phyloP scores from a whole-genome alignment of 1,284 basidiomycete genomes.

The Naganishia sp. region DNA sequence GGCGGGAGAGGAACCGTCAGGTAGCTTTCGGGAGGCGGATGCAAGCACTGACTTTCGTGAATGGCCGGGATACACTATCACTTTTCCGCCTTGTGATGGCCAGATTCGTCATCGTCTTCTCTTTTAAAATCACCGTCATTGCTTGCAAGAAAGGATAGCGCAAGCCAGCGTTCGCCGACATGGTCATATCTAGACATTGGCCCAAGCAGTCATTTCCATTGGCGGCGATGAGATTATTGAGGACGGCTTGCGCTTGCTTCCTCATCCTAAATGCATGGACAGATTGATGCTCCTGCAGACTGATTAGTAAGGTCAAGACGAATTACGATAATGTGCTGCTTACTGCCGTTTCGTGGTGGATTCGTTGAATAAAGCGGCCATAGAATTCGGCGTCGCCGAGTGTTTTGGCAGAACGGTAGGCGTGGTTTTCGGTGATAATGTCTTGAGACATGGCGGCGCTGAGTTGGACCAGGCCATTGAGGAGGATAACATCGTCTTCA shows the following conservation, averaged over 20 bases:
- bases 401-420: slow-evolving; percentile 2
- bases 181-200: slow-evolving; percentile 23
- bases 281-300: slow-evolving; percentile 17
- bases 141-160: slow-evolving; percentile 25
- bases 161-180: slow-evolving; percentile 7
- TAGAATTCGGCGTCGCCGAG: slow-evolving; percentile 23
- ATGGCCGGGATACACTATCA: slow-evolving; percentile 15
- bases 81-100: slow-evolving; percentile 9
- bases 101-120: slow-evolving; percentile 15
- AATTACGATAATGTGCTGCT: background rate
- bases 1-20: background rate
- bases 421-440: background rate
- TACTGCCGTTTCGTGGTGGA: slow-evolving; percentile 16
- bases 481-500: slow-evolving; percentile 23
- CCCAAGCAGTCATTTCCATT: slow-evolving; percentile 17
- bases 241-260: slow-evolving; percentile 23
- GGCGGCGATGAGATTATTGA: slow-evolving; percentile 21
- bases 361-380: slow-evolving; percentile 24
- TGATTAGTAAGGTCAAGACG: background rate
- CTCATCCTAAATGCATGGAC: slow-evolving; percentile 22
- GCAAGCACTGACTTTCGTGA: slow-evolving; percentile 19
- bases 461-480: slow-evolving; percentile 17
- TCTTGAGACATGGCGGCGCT: slow-evolving; percentile 18
- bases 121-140: slow-evolving; percentile 20
- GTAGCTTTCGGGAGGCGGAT: background rate